Evolutionary conservation across 2,329 filamentous ascomycete genomes (phyloP), one percentile per base, ranked within the genome.

Genomic region (Talaromyces sp.): DNA sequence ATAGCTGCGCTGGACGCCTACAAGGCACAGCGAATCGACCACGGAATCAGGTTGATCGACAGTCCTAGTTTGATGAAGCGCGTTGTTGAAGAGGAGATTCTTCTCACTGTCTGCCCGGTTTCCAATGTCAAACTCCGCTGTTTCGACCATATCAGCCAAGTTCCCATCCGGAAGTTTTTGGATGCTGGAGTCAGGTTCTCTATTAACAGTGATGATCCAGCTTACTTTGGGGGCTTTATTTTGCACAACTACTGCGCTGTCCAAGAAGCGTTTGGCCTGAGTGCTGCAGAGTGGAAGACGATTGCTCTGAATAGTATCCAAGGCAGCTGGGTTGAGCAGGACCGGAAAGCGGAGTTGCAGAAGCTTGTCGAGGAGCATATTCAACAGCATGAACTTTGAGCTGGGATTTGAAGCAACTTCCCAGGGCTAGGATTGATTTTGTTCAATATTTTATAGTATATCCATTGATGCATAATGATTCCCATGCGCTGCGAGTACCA

Each of bases 171-270:
- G 15, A 77, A 75, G 58, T 88, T 90, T 66, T 73, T 91, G 22
- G 83, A 89, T 47, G 77, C 77, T 6, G 85, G 86, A 0, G 85
- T 91, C 44, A 81, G 77, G 63, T 91, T 91, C 73, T 88, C 85
- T 60, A 84, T 92, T 71, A 91, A 91, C 73, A 88, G 85, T 66
- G 88, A 91, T 69, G 88, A 91, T 70, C 88, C 88, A 62, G 88
- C 87, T 11, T 91, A 91, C 70, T 92, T 93, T 76, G 88, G 88
- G 3, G 87, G 85, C 0, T 92, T 91, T 72, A 84, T 92, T 58
- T 76, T 89, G 57, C 88, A 90, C 67, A 92, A 92, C 66, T 92
- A 89, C 75, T 88, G 85, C 67, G 87, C 87, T 1, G 87, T 93
- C 32, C 89, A 93, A 72, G 86, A 91, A 49, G 85, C 87, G 0